A percentile compares a stretch with the other conserved stretches of the same genome.
phyloP scores from a whole-genome alignment of 1,284 basidiomycete species.

The Exobasidium rhododendri region DNA sequence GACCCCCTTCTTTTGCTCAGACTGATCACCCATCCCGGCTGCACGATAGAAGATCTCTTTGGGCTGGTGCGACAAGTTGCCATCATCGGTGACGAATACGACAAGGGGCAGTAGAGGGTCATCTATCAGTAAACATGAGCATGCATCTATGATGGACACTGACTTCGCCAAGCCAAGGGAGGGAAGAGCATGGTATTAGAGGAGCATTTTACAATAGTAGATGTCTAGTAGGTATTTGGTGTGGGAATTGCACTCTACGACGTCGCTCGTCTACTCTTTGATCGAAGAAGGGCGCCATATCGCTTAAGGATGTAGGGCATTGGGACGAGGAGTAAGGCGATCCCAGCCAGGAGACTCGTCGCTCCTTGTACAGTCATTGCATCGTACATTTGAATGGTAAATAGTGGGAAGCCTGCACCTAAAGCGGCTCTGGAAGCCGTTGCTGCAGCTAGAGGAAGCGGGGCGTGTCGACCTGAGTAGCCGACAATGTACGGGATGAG shows the following conservation, averaged over 20 bases:
- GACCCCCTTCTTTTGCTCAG: conserved; percentile 15
- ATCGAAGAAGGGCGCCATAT: conserved; percentile 17
- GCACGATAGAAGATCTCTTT: conserved; percentile 26
- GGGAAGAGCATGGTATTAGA: too few species aligned
- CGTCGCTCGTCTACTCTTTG: neutral
- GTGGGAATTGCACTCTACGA: too few species aligned
- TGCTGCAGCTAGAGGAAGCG: conserved; percentile 20
- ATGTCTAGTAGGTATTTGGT: too few species aligned
- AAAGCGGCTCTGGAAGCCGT: conserved; percentile 20
- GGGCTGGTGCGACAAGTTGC: conserved; percentile 36
- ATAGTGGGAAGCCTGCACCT: conserved; percentile 25
- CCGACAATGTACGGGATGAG: conserved; percentile 26
- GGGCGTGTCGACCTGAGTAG: conserved; percentile 22
- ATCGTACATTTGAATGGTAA: conserved; percentile 22
- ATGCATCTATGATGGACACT: too few species aligned
- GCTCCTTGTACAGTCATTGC: conserved; percentile 28
- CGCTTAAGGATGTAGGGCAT: conserved; percentile 16
- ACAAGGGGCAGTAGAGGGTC: too few species aligned
- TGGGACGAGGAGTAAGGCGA: conserved; percentile 20
- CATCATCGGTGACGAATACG: conserved; percentile 23
- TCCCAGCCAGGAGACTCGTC: conserved; percentile 23
- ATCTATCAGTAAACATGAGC: too few species aligned
- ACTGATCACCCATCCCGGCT: conserved; percentile 45
- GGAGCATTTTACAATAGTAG: too few species aligned
- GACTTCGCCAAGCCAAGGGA: too few species aligned